These are phyloP conservation scores for Pseudonitzschia pungens DNA, from an alignment of 108 stramenopile species.

Conservation along the genomic window DNA sequence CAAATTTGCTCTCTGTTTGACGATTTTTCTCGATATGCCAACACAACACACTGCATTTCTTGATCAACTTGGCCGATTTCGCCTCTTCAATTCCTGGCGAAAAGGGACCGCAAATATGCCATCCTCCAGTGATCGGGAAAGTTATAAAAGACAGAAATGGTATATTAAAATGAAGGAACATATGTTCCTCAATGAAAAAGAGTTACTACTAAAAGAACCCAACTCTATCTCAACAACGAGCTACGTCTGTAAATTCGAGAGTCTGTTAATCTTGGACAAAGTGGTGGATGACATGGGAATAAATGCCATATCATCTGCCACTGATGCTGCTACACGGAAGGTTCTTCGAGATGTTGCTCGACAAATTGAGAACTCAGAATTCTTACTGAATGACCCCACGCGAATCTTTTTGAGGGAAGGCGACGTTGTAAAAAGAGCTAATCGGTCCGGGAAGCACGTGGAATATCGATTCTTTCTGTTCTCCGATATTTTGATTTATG, in stretches of 20 bases:
- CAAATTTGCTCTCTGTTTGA: constrained; percentile 68
- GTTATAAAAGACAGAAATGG: constrained; percentile 32
- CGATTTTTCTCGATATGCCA: constrained; percentile 81
- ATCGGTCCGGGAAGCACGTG: constrained; percentile 68
- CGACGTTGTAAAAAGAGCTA: constrained; percentile 78
- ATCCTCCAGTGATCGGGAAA: constrained; percentile 8
- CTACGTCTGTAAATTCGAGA: constrained; percentile 22
- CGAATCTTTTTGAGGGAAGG: constrained; percentile 84
- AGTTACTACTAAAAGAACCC: background rate
- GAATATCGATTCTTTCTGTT: constrained; percentile 93
- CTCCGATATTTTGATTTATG: constrained; percentile 83
- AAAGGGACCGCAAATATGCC: constrained; percentile 8
- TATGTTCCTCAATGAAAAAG: background rate
- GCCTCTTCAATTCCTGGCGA: constrained; percentile 57
- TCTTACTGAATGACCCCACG: constrained; percentile 78
- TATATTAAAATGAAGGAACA: constrained; percentile 22
- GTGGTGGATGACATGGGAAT: constrained; percentile 60
- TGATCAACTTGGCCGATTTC: constrained; percentile 69
- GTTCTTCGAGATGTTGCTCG: constrained; percentile 65
- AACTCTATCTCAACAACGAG: background rate
- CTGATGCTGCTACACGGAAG: constrained; percentile 48
- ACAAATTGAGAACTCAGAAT: constrained; percentile 70
- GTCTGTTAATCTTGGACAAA: constrained; percentile 61
- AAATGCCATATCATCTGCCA: constrained; percentile 18
- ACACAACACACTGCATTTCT: constrained; percentile 71